Conservation (phyloP, 805 yeast species). For the Torulaspora franciscae region DNA sequence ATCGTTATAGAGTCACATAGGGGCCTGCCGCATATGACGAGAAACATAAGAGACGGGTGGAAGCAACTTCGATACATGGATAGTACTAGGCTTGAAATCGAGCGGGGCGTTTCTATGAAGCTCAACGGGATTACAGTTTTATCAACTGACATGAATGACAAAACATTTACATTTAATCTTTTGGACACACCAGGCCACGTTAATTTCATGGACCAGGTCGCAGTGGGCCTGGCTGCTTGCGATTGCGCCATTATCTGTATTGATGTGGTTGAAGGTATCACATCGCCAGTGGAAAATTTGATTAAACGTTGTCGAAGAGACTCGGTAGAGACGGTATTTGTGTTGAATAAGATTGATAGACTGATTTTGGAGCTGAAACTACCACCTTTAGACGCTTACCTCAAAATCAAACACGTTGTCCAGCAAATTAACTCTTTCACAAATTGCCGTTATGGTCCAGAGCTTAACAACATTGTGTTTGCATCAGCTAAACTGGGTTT, state of each 20-base stretch:
- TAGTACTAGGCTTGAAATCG: constrained; percentile 60
- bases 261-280: constrained; percentile 83
- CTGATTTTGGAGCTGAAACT: constrained; percentile 73
- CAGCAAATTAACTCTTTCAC: constrained; percentile 61
- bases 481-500: constrained; percentile 60
- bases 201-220: constrained; percentile 72
- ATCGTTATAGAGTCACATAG: constrained; percentile 63
- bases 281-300: constrained; percentile 49
- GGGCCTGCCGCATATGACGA: constrained; percentile 27
- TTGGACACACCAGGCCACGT: constrained; percentile 92
- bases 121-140: constrained; percentile 58
- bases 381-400: constrained; percentile 68
- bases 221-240: constrained; percentile 49
- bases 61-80: constrained; percentile 63
- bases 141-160: constrained; percentile 47
- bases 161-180: constrained; percentile 56
- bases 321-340: constrained; percentile 51
- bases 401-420: constrained; percentile 56
- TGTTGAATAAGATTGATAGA: constrained; percentile 80
- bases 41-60: constrained; percentile 36
- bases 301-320: constrained; percentile 49
- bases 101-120: constrained; percentile 66
- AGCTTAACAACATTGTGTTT: constrained; percentile 62
- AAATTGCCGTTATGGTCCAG: constrained; percentile 50
- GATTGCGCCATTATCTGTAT: constrained; percentile 69